Base-by-base conservation (phyloP, 176 grass and related monocot species). In the Musa schizocarpa region DNA sequence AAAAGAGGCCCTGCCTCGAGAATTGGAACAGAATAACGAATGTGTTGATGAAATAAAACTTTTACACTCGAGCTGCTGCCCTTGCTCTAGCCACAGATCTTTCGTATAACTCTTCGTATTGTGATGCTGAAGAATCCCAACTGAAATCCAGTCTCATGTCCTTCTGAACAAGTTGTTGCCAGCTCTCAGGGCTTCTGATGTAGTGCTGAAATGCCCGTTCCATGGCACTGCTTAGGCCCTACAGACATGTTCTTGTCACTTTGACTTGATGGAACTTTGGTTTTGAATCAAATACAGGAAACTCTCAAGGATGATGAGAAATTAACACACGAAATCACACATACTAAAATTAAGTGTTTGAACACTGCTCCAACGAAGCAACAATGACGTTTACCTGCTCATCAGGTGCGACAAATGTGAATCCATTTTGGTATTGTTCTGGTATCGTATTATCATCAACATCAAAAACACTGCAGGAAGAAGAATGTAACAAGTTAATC, bases 81-180 rank as follows among this genome's bases (percentile, higher is more conserved):
- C 88, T 93, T 59, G 94, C 90, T 84, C 84, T 89, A 79, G 68
- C 77, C 17, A 73, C 81, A n/a, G 94, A 83, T 62, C 75, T 89
- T 2, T 89, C 74, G 65, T 93, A 98, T 74, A 98, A 82, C 11
- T 93, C 88, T 71, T 93, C 90, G 8, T 98, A 93, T 49, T 91
- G 88, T 2, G 90, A 89, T 25, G 88, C 88, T 7, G 94, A 86
- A 5, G 80, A 83, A 78, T 87, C 88, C 94, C 94, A 98, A 64
- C 94, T 91, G 86, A 98, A 93, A 85, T 93, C 94, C 56, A 91
- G 87, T 63, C 14, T 80, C 94, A 93, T 98, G 84, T 81, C 90
- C 56, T 83, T 93, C 75, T 85, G 86, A 20, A 91, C 82, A 27
- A 98, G 73, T 75, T 93, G 84, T 80, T 83, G 83, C 94, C 94